These are phyloP conservation scores for Avicennia marina DNA, from an alignment of 257 asterid species.

Conservation along the genomic window DNA sequence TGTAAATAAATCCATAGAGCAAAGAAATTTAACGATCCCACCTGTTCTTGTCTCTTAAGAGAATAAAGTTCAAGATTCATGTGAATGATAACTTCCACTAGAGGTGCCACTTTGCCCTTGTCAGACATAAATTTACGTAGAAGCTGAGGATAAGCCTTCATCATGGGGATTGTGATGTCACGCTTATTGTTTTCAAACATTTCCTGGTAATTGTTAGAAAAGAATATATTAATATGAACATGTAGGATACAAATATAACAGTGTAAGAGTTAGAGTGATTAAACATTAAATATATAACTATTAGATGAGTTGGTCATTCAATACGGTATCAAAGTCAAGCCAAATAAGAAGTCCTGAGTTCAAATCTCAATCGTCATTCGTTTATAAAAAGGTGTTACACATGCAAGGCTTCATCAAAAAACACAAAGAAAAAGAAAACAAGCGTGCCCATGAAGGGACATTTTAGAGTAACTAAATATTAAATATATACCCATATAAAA, in stretches of 20 bases:
- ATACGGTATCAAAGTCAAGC: no score
- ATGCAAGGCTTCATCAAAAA: no score
- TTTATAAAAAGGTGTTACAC: no score
- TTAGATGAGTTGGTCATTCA: no score
- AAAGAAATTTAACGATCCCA: constrained; percentile 21
- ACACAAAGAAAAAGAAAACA: no score
- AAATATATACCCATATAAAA: no score
- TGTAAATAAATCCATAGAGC: constrained; percentile 13
- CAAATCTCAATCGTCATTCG: no score
- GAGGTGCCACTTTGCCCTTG: constrained; percentile 73
- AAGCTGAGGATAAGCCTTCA: constrained; percentile 84
- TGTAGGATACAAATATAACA: neutral
- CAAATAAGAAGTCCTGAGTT: no score
- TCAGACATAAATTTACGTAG: constrained; percentile 87
- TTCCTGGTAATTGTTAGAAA: constrained; percentile 53
- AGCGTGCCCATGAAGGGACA: no score
- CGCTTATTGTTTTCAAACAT: constrained; percentile 59
- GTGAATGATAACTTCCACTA: constrained; percentile 69
- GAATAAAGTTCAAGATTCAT: constrained; percentile 90
- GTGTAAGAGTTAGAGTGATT: no score
- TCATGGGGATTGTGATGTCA: constrained; percentile 71
- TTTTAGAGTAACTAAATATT: no score
- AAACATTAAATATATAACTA: no score
- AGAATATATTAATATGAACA: constrained; percentile 12
- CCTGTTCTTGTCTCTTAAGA: constrained; percentile 92